These are phyloP conservation scores for Aspergillus chevalieri DNA, from an alignment of 2,329 filamentous ascomycete species.

Conservation along the genomic window DNA sequence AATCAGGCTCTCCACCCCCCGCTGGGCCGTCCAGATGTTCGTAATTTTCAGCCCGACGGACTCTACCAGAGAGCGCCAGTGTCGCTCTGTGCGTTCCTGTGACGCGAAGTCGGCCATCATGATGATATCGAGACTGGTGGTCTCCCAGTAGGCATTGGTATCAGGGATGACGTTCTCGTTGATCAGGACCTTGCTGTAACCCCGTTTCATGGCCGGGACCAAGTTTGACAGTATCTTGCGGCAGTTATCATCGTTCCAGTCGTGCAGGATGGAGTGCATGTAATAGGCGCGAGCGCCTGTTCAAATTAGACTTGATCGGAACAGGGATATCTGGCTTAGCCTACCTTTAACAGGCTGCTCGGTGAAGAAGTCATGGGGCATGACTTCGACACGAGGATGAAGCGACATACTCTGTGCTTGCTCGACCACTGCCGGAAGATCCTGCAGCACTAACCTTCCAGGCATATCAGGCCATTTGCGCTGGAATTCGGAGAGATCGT, in stretches of 20 bases:
- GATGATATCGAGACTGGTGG: conserved; percentile 33
- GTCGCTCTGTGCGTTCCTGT: conserved; percentile 35
- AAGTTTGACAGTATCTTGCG: conserved; percentile 25
- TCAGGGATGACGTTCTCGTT: conserved; percentile 39
- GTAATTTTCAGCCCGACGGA: conserved; percentile 31
- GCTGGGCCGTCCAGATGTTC: conserved; percentile 22
- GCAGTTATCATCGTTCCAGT: conserved; percentile 29
- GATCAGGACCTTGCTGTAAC: conserved; percentile 40
- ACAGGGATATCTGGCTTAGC: neutral
- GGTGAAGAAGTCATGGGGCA: conserved; percentile 43
- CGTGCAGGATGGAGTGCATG: conserved; percentile 29
- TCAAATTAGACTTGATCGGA: neutral
- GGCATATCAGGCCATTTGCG: conserved; percentile 30
- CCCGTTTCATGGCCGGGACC: conserved; percentile 29
- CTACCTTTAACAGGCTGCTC: conserved; percentile 41
- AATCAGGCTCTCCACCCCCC: conserved; percentile 18
- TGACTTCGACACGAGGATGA: conserved; percentile 14
- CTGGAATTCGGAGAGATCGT: conserved; percentile 34
- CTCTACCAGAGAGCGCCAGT: conserved; percentile 31
- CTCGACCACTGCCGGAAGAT: conserved; percentile 36
- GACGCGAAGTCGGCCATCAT: conserved; percentile 37
- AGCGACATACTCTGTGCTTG: conserved; percentile 12
- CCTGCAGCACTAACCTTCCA: conserved; percentile 44
- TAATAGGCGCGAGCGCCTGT: conserved; percentile 33
- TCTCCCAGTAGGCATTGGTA: conserved; percentile 20